Evolutionary conservation across 1,139 yeast species (phyloP), one percentile per base, ranked within the genome.

Genomic region (Saccharomyces hybrid): DNA sequence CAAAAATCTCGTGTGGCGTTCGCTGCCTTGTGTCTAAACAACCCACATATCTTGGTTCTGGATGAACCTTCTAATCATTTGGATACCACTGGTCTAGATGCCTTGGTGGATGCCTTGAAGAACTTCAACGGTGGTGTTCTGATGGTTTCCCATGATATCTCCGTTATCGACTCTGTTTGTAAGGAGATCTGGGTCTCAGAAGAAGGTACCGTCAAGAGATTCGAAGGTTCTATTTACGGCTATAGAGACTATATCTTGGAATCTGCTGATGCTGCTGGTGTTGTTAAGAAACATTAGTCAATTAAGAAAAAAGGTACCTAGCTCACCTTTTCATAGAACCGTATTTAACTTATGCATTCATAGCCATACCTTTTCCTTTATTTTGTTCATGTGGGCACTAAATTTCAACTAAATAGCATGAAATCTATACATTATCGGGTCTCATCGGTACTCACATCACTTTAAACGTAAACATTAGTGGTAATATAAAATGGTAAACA

Each of bases 31-130:
- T 90, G 98, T 73, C 77, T 93, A 66, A 81, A 81, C 61, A 86
- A 86, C 61, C 99, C 99, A n/a, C 99, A 93, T 70, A 83, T 93
- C 50, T 78, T 93, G 65, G 83, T 93, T 68, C 77, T 93, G 63
- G 99, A 93, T 77, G 99, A 95, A 79, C 99, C 99, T 73, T 89
- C 98, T 9, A 93, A 93, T 75, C 99, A 93, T 73, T 83, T 93
- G 80, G 99, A 93, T 85, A 91, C 97, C 14, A 88, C 95, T 52
- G 99, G 98, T 81, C 78, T 93, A 67, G 99, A 93, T 72, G 98
- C 99, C 0, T 78, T 93, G 60, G 85, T 95, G 6, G 95, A 86
- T 47, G 98, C 98, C 1, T 78, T 93, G 67, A 83, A 79, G 61
- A 83, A 82, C 59, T 93, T 91, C 78, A 81, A 88, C 68, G 99